Evolutionary conservation across 176 grass and related monocot genomes (phyloP), one percentile per base, ranked within the genome.

Genomic region (Oryza longistaminata): DNA sequence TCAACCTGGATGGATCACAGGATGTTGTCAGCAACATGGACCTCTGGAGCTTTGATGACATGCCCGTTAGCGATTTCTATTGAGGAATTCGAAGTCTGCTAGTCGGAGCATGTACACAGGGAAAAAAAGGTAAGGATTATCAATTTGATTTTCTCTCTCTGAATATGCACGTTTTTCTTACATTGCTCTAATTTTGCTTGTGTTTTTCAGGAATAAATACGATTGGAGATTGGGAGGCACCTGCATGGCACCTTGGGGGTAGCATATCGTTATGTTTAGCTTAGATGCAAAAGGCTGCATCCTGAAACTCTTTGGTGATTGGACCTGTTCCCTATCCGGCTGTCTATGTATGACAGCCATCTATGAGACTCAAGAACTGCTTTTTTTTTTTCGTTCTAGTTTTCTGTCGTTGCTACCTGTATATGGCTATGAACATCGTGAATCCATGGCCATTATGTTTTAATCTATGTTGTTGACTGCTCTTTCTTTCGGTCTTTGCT

Each of bases 31-130:
- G 73, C 72, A 78, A 69, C 66, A 88, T 94, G 88, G 89, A 91
- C 74, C 86, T 99, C 24, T 99, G 93, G 93, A 94, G 93, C 88
- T 98, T 98, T 10, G 86, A 87, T 83, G 91, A 93, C 81, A 81
- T 98, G 70, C 87, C 80, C 75, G 69, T 87, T 19, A 48, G 48
- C 0, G 74, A 87, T 69, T 75, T 90, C 46, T 90, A 80, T 31
- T 90, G 88, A 83, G 85, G 62, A 78, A 68, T 70, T 66, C 6
- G 9, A 75, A 70, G 14, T 26, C 15, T 74, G n/a, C 19, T 21
- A 64, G 6, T 87, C 33, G 46, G 26, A 31, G 25, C 48, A 76
- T 82, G 88, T 86, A 83, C 22, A 90, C 87, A 79, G 80, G 88
- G 88, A 86, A 37, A 79, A 83, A 79, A 33, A 66, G 74, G 84